Conservation (phyloP, 345 rosid species). For the Citrus medica region DNA sequence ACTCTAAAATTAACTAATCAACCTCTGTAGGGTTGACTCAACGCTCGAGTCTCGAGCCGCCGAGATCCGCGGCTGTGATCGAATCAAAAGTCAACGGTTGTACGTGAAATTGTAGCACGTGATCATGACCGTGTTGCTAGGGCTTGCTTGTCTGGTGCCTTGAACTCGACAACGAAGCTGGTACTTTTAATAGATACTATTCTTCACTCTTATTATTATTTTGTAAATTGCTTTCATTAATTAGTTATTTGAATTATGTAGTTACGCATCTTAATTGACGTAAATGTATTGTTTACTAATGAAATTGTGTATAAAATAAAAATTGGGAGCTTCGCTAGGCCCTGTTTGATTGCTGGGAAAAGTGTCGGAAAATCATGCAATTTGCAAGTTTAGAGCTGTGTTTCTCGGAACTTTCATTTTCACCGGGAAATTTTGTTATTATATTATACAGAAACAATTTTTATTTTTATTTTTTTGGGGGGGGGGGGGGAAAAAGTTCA, state of each 20-base stretch:
- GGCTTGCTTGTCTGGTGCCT: conserved; percentile 3
- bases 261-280: not conserved
- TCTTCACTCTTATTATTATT: not conserved
- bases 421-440: not conserved
- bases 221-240: not conserved
- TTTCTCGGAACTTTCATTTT: not conserved
- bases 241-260: not conserved
- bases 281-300: not conserved
- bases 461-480: not conserved
- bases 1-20: conserved; percentile 13
- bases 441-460: not conserved
- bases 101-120: conserved; percentile 6
- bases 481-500: not conserved
- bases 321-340: conserved; percentile 18
- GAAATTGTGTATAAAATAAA: not conserved
- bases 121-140: not conserved
- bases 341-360: conserved; percentile 34
- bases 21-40: not conserved
- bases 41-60: conserved; percentile 12
- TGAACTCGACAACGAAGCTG: conserved; percentile 11
- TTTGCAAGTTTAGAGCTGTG: not conserved
- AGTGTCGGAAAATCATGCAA: conserved; percentile 11
- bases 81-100: conserved; percentile 14
- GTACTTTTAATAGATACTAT: conserved; percentile 20
- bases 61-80: conserved; percentile 38